Base-by-base conservation (phyloP, 1,139 yeast genomes). In the Blastobotrys niveus region DNA sequence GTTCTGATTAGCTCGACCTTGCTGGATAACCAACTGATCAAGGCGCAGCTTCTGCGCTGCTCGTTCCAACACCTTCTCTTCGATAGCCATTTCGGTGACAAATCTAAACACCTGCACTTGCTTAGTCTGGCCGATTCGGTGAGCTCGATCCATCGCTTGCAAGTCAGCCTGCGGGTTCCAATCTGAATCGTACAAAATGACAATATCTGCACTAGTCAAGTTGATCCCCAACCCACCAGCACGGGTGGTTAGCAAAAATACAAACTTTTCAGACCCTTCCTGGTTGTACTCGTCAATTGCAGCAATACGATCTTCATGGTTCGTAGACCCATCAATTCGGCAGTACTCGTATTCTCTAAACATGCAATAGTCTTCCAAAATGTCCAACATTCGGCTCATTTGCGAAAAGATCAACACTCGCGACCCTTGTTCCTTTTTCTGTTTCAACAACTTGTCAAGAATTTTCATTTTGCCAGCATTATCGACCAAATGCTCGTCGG, bases 111-210 rank as follows among this genome's bases (percentile, higher is more conserved):
- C 97, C 54, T 81, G 78, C 8, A 91, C 98, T 65, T 91, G 98
- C 61, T 91, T 91, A 62, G 86, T 89, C 63, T 91, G 98, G 17
- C 98, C 98, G 60, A 91, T 91, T 68, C 98, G 79, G 64, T 91
- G 98, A 0, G 98, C 98, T 62, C 98, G 77, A 65, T 91, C 98
- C 98, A 91, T 91, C 2, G 97, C 97, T 66, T 91, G 98, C 59
- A 91, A 73, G 70, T 91, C 98, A 0, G 97, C 97, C 63, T 91
- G 98, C 2, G 98, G 98, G 61, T 91, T 91, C 98, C 98, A 91
- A 66, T 91, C 98, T 1, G 95, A 85, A 65, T 91, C 98, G 60
- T 80, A 91, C 34, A 91, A 66, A 6, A 91, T 78, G 42, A 91
- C 98, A 42, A 83, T 76, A 63, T 91, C 97, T 0, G 98, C 98